Evolutionary conservation across 371 early-diverging fungal species (phyloP).

Genomic region (Mortierella sp.): DNA sequence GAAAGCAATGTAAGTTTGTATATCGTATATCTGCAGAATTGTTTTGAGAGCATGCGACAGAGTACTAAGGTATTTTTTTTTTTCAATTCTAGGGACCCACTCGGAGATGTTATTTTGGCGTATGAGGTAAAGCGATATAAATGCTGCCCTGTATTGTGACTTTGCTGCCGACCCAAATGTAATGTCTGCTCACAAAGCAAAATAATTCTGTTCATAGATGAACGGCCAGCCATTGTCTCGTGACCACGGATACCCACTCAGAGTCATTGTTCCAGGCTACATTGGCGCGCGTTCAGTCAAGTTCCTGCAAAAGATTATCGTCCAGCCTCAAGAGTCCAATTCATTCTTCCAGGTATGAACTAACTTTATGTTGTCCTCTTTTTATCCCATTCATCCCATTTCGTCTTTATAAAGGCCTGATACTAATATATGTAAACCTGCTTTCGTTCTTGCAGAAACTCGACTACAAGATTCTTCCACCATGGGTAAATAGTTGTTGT

Average conservation of each 20-base stretch:
- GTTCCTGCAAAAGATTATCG: slow-evolving; percentile 73
- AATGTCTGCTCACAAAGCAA: neutral
- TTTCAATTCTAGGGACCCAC: slow-evolving; percentile 67
- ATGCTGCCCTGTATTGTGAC: neutral
- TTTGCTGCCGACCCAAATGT: neutral
- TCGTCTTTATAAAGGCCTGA: neutral
- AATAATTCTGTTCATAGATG: slow-evolving; percentile 65
- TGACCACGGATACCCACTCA: slow-evolving; percentile 87
- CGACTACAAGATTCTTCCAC: slow-evolving; percentile 90
- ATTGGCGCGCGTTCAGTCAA: slow-evolving; percentile 92
- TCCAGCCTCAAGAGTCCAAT: slow-evolving; percentile 72
- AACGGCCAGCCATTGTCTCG: slow-evolving; percentile 80
- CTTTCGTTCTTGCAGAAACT: slow-evolving; percentile 58
- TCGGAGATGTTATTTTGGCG: slow-evolving; percentile 86
- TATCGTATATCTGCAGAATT: neutral
- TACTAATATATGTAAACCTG: slow-evolving; percentile 60
- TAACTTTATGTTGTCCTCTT: slow-evolving; percentile 5
- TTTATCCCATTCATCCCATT: slow-evolving; percentile 56
- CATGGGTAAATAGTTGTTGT: slow-evolving; percentile 56
- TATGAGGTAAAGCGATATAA: slow-evolving; percentile 60
- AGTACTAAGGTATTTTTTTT: neutral
- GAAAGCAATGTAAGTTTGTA: slow-evolving; percentile 77
- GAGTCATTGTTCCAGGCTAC: slow-evolving; percentile 90
- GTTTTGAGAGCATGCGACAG: neutral
- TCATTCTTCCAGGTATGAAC: slow-evolving; percentile 70